Conservation (phyloP, 768 basidiomycete species). For the Russula lepida region DNA sequence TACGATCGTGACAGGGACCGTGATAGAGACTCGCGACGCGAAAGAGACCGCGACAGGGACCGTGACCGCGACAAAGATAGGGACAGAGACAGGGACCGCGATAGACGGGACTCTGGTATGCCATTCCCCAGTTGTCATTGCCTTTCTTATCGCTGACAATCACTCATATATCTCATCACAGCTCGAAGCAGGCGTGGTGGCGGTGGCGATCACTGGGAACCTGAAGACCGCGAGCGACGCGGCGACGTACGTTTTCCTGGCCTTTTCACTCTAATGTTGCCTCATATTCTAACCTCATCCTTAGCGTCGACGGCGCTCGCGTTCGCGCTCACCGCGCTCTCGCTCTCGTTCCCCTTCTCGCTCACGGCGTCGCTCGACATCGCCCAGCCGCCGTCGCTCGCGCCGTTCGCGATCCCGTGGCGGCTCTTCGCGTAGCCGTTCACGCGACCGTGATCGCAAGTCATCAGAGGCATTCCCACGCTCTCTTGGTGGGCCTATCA, state of each 20-base stretch:
- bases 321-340: slow-evolving; percentile 48
- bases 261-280: neutral
- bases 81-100: slow-evolving; percentile 40
- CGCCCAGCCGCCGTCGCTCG: slow-evolving; percentile 46
- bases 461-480: slow-evolving; percentile 59
- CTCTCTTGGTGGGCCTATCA: slow-evolving; percentile 83
- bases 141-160: slow-evolving; percentile 3
- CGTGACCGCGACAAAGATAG: slow-evolving; percentile 37
- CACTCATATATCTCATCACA: slow-evolving; percentile 26
- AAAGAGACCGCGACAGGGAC: slow-evolving; percentile 36
- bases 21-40: slow-evolving; percentile 40
- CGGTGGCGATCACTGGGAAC: slow-evolving; percentile 75
- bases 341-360: slow-evolving; percentile 55
- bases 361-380: slow-evolving; percentile 59
- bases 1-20: slow-evolving; percentile 37
- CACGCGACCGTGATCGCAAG: slow-evolving; percentile 49
- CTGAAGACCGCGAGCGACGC: slow-evolving; percentile 58
- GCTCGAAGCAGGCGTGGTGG: slow-evolving; percentile 38
- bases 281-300: neutral
- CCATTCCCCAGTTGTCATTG: slow-evolving; percentile 1
- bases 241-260: slow-evolving; percentile 43
- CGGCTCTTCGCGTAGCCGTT: slow-evolving; percentile 54
- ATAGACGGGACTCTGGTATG: slow-evolving; percentile 52
- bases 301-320: slow-evolving; percentile 29
- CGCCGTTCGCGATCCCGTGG: slow-evolving; percentile 51